These are phyloP conservation scores for Wickerhamomyces rabaulensis DNA, from an alignment of 805 yeast species.

Conservation along the genomic window DNA sequence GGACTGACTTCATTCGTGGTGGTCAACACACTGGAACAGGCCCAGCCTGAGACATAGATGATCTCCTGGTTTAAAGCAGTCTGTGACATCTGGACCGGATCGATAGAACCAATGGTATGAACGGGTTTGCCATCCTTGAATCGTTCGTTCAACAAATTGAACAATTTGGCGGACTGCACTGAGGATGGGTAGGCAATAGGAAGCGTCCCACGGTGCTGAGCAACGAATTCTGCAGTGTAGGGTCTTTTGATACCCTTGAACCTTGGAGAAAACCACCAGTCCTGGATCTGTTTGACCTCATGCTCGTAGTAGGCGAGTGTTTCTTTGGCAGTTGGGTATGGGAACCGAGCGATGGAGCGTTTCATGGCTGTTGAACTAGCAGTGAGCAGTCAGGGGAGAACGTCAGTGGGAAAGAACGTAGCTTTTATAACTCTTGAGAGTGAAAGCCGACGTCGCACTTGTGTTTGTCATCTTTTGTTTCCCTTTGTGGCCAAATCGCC, in stretches of 20 bases:
- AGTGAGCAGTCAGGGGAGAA: too few relatives aligned
- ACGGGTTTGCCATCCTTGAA: slow-evolving; percentile 40
- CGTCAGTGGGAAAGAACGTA: too few relatives aligned
- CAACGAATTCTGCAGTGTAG: slow-evolving; percentile 47
- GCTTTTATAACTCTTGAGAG: too few relatives aligned
- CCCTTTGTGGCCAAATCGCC: neutral
- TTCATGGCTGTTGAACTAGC: neutral
- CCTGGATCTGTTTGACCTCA: slow-evolving; percentile 32
- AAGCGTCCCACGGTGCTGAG: slow-evolving; percentile 46
- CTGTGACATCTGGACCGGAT: slow-evolving; percentile 60
- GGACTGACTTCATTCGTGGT: slow-evolving; percentile 61
- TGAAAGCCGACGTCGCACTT: neutral
- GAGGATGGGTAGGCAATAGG: slow-evolving; percentile 41
- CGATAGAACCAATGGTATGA: slow-evolving; percentile 56
- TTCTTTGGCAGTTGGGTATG: slow-evolving; percentile 17
- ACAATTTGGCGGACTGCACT: slow-evolving; percentile 47
- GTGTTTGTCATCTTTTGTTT: neutral
- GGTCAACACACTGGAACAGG: slow-evolving; percentile 49
- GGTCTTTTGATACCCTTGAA: slow-evolving; percentile 44
- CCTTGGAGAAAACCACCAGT: slow-evolving; percentile 49
- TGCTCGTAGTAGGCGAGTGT: slow-evolving; percentile 11
- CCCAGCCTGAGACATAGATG: slow-evolving; percentile 59
- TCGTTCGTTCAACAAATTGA: slow-evolving; percentile 36
- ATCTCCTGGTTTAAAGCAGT: slow-evolving; percentile 46
- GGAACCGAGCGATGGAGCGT: slow-evolving; percentile 11